Conservation (phyloP, 2,329 filamentous ascomycete genomes). For the Colletotrichum endophyticum region DNA sequence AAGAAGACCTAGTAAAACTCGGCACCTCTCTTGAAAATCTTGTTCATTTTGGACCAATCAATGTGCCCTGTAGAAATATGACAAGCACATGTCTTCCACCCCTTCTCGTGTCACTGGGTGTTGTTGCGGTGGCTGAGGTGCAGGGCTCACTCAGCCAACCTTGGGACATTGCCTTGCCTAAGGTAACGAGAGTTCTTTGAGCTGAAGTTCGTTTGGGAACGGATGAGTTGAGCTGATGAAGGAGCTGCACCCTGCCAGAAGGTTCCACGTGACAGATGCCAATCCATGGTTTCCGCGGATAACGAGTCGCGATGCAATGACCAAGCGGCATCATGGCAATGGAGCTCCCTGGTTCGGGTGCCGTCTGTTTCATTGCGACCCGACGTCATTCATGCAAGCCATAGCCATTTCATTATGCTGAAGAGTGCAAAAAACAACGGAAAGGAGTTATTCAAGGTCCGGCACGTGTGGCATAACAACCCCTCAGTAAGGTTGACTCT, state of each 20-base stretch:
- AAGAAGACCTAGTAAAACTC: background rate
- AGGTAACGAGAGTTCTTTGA: background rate
- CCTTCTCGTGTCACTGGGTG: background rate
- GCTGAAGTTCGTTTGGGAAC: background rate
- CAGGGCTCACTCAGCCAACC: background rate
- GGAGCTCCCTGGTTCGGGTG: background rate
- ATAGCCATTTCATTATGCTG: background rate
- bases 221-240: background rate
- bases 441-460: background rate
- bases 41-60: background rate
- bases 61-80: background rate
- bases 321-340: background rate
- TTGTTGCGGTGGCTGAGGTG: background rate
- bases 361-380: background rate
- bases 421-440: background rate
- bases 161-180: background rate
- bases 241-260: background rate
- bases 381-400: background rate
- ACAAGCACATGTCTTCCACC: background rate
- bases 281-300: background rate
- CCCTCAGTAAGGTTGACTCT: background rate
- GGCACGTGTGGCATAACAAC: slow-evolving; percentile 1
- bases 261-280: background rate
- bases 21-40: background rate
- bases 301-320: background rate